These are phyloP conservation scores for Coemansia sp. DNA, from an alignment of 192 early-diverging fungal genomes.

Conservation along the genomic window DNA sequence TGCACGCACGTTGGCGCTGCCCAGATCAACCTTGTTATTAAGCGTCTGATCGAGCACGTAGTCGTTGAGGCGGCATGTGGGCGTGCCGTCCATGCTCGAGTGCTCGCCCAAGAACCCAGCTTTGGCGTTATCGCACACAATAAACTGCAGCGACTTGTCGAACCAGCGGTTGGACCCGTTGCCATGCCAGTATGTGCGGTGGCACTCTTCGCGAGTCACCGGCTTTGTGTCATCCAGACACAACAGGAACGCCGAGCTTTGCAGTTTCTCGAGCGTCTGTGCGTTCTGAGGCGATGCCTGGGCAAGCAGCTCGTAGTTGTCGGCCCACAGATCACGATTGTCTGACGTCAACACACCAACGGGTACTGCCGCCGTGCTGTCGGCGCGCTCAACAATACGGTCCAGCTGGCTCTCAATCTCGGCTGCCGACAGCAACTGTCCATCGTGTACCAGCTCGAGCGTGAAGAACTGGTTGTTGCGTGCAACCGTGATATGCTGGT, in stretches of 20 bases:
- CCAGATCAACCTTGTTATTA: conserved; percentile 57
- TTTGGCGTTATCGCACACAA: conserved; percentile 93
- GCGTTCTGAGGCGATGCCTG: conserved; percentile 63
- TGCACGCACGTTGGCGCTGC: neutral
- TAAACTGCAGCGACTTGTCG: conserved; percentile 95
- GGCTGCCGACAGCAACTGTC: conserved; percentile 58
- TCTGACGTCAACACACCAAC: conserved; percentile 86
- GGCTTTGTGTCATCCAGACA: conserved; percentile 85
- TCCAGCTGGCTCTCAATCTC: conserved; percentile 77
- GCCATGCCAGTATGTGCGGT: conserved; percentile 90
- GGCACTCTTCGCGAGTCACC: conserved; percentile 86
- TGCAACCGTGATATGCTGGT: conserved; percentile 84
- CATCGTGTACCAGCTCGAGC: conserved; percentile 66
- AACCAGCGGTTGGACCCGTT: conserved; percentile 95
- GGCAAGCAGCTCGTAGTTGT: conserved; percentile 64
- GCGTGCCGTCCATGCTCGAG: conserved; percentile 94
- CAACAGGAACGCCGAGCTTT: conserved; percentile 85
- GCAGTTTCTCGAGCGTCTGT: conserved; percentile 75
- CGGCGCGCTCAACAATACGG: conserved; percentile 67
- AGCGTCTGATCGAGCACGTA: conserved; percentile 59
- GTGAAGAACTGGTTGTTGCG: conserved; percentile 90
- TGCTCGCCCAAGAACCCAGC: conserved; percentile 96
- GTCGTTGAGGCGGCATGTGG: conserved; percentile 84
- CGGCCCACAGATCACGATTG: conserved; percentile 91
- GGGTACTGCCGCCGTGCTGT: conserved; percentile 63